Base-by-base conservation (phyloP, 768 basidiomycete genomes). In the Pleurotus pulmonarius region DNA sequence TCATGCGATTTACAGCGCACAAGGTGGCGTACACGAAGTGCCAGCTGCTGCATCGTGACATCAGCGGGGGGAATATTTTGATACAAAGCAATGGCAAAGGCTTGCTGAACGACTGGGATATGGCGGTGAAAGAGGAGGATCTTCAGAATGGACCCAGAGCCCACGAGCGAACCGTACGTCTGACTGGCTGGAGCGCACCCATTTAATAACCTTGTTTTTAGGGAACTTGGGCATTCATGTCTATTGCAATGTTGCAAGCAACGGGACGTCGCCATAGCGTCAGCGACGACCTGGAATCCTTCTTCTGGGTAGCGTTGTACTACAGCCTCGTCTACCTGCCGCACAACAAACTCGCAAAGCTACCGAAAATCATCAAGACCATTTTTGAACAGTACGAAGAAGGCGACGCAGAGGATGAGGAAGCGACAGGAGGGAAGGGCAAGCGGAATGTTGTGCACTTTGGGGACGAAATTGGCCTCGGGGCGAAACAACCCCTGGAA, bases 161-260 rank as follows among this genome's bases (percentile, higher is more conserved):
- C n/a, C 26, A 26, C 8, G 58, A 58, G 8, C 58, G 53, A n/a
- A 58, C 53, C 3, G 58, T 49, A 9, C 45, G 58, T 55, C 18
- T 8, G 6, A 16, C n/a, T 5, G 20, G 3, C 39, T 34, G 4
- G 26, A 15, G 18, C 15, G 7, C 49, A 16, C 34, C 22, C 34
- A 52, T 34, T 3, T 8, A 39, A 29, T 29, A 5, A 29, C 26
- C 26, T 52, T 16, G 18, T 38, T 40, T n/a, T 52, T 4, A 73
- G 69, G 70, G 72, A 0, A 71, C 69, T 12, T 71, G 69, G 70
- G 62, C 63, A 20, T 72, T 69, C 51, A 70, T 71, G 61, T 70
- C 71, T 0, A 48, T 58, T 0, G 55, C 48, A 4, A 49, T 73
- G 4, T 61, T 70, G 2, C 11, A 12, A 34, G 12, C 61, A 13